Percentiles rank a stretch among this genome's conserved stretches.
Conservation (phyloP, 441 rosid genomes). For the Aleurites moluccanus region DNA sequence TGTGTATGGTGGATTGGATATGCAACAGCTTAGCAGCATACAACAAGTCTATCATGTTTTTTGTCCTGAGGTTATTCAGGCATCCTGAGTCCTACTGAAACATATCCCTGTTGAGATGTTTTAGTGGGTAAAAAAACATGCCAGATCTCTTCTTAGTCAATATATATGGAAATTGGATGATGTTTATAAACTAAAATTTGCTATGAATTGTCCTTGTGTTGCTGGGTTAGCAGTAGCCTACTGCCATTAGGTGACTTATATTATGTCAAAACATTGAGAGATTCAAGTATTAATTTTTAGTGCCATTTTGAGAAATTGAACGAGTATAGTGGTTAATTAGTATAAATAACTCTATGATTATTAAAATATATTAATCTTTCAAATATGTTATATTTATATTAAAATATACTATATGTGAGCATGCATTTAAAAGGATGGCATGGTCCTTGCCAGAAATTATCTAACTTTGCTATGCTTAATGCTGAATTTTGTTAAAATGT, state of each 20-base stretch:
- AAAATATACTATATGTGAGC: not conserved
- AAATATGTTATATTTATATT: not conserved
- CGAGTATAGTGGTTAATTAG: not conserved
- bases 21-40: not conserved
- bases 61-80: not conserved
- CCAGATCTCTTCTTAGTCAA: not conserved
- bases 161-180: not conserved
- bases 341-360: not conserved
- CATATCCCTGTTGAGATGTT: not conserved
- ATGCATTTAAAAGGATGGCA: not conserved
- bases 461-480: not conserved
- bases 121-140: not conserved
- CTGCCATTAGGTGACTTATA: not conserved
- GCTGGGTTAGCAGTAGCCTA: not conserved
- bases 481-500: conserved; percentile 8
- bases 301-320: not conserved
- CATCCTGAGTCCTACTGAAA: not conserved
- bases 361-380: not conserved
- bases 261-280: not conserved
- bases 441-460: not conserved
- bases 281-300: not conserved
- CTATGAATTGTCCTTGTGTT: not conserved
- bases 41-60: not conserved
- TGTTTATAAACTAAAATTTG: not conserved
- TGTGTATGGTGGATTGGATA: not conserved